Percentiles rank a stretch among this genome's conserved stretches.
Evolutionary conservation across 2,329 filamentous ascomycete species (phyloP).

Genomic region (Fusarium bactridioides): DNA sequence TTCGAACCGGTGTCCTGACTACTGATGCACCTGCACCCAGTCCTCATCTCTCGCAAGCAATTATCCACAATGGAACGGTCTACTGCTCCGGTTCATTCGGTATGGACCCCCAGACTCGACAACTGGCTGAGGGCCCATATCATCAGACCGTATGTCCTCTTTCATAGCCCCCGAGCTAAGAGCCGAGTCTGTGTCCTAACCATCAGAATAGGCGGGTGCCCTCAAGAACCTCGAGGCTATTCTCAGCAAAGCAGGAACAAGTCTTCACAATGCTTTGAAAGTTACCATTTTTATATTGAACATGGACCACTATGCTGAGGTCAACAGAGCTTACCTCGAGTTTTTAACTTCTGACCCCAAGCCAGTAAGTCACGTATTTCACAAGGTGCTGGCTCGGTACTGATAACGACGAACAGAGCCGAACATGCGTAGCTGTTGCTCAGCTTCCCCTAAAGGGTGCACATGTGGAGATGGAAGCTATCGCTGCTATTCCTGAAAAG

Average conservation of each 20-base stretch:
- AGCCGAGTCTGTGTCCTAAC: accelerated
- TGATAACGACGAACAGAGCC: neutral
- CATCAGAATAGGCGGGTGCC: neutral
- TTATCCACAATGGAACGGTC: neutral
- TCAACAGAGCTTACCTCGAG: neutral
- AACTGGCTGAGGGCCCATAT: neutral
- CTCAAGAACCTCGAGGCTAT: neutral
- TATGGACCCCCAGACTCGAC: neutral
- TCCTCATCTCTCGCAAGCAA: neutral
- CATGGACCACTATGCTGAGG: neutral
- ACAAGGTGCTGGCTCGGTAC: neutral
- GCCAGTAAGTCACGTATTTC: neutral
- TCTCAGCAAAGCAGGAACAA: neutral
- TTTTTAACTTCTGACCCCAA: neutral
- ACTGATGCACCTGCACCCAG: neutral
- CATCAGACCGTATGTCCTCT: neutral
- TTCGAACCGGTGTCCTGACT: neutral
- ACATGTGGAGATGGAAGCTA: neutral
- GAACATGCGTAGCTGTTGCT: neutral
- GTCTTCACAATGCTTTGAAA: neutral
- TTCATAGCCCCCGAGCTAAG: accelerated
- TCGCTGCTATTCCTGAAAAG: neutral
- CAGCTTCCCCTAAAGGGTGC: neutral
- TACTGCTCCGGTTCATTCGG: neutral
- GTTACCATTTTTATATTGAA: neutral